Evolutionary conservation across 257 asterid species (phyloP).

Genomic region (Cruciata laevipes): DNA sequence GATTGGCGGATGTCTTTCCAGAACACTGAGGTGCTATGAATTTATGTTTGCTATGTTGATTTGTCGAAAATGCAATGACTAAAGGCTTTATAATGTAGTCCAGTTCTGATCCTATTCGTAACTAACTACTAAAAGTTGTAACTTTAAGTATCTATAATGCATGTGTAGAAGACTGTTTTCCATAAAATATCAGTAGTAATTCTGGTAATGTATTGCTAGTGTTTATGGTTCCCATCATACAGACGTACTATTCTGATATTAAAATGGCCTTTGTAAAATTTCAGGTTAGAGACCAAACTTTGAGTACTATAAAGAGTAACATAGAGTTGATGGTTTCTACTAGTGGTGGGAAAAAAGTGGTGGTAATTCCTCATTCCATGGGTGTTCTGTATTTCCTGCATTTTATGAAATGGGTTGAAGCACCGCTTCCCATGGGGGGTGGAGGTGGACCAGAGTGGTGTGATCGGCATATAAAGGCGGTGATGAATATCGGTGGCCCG

Average conservation of each 20-base stretch:
- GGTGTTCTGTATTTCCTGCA: slow-evolving; percentile 76
- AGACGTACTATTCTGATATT: slow-evolving; percentile 1
- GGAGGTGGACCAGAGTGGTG: slow-evolving; percentile 90
- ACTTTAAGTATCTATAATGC: not conserved
- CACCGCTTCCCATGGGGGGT: slow-evolving; percentile 74
- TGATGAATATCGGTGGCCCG: slow-evolving; percentile 81
- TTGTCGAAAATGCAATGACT: not conserved
- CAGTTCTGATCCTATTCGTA: not conserved
- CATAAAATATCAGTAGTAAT: not conserved
- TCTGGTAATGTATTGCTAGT: not conserved
- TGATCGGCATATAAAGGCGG: slow-evolving; percentile 65
- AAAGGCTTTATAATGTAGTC: not conserved
- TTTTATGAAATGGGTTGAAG: slow-evolving; percentile 92
- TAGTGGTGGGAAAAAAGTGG: slow-evolving; percentile 66
- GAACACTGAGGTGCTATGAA: slow-evolving; percentile 57
- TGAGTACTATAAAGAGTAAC: slow-evolving; percentile 71
- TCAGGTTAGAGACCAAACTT: slow-evolving; percentile 76
- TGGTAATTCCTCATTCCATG: slow-evolving; percentile 81
- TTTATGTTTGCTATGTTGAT: not conserved
- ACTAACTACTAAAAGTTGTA: not conserved
- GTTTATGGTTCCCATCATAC: slow-evolving; percentile 2
- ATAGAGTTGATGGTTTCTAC: slow-evolving; percentile 73
- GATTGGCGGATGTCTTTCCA: slow-evolving; percentile 88
- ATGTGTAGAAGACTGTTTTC: not conserved
- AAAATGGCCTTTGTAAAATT: slow-evolving; percentile 8